Conservation (phyloP, 768 basidiomycete species). For the Mycena galericulata region DNA sequence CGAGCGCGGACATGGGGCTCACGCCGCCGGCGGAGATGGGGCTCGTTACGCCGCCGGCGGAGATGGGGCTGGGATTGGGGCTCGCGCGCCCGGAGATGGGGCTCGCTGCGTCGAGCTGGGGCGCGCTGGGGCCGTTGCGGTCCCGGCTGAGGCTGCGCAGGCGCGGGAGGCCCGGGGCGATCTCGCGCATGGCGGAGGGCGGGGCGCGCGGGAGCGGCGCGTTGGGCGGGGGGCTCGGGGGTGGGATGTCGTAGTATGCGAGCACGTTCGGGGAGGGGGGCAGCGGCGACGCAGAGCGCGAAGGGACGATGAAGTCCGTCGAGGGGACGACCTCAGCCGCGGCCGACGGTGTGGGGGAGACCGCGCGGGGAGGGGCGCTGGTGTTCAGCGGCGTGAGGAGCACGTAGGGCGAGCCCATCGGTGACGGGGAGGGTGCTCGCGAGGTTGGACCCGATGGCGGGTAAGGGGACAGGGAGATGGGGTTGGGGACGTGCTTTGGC, state of each 20-base stretch:
- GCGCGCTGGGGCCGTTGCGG: constrained; percentile 11
- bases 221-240: constrained; percentile 63
- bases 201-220: constrained; percentile 57
- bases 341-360: constrained; percentile 30
- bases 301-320: constrained; percentile 49
- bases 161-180: constrained; percentile 18
- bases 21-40: too few species aligned
- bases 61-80: not conserved
- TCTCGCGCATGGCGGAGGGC: constrained; percentile 23
- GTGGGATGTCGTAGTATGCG: constrained; percentile 62
- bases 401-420: constrained; percentile 38
- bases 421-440: constrained; percentile 32
- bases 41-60: too few species aligned
- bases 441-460: constrained; percentile 13
- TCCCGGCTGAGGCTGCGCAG: constrained; percentile 31
- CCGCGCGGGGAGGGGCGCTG: constrained; percentile 2
- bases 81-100: not conserved
- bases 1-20: not conserved
- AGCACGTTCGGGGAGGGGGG: constrained; percentile 55
- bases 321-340: constrained; percentile 43
- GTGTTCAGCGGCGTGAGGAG: constrained; percentile 37
- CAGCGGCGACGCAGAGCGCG: constrained; percentile 33
- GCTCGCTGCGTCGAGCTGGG: not conserved
- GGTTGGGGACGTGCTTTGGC: constrained; percentile 10
- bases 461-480: constrained; percentile 26